These are phyloP conservation scores for Lactarius akahatsu DNA, from an alignment of 768 basidiomycete genomes.

Conservation along the genomic window DNA sequence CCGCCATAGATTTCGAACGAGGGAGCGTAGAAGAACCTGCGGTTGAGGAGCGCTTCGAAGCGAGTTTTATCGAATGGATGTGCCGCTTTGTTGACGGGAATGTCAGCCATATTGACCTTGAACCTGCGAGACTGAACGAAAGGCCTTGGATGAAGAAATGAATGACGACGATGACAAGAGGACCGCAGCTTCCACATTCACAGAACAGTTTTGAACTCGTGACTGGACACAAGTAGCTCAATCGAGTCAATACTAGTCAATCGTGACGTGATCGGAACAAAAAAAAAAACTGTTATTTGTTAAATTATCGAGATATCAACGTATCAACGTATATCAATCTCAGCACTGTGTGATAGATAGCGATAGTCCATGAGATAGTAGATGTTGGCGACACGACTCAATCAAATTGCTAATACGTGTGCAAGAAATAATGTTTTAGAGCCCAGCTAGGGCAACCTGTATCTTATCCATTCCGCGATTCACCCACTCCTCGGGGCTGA, in stretches of 20 bases:
- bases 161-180: constrained; percentile 8
- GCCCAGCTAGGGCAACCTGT: constrained; percentile 35
- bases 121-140: constrained; percentile 9
- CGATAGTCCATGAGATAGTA: background rate
- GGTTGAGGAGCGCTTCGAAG: constrained; percentile 82
- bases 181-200: constrained; percentile 18
- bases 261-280: constrained; percentile 10
- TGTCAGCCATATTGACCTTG: constrained; percentile 33
- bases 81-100: constrained; percentile 70
- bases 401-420: background rate
- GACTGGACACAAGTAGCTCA: background rate
- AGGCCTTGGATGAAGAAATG: background rate
- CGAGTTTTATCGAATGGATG: constrained; percentile 85
- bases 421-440: background rate
- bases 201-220: background rate
- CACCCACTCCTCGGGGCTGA: constrained; percentile 59
- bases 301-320: background rate
- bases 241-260: constrained; percentile 17
- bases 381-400: background rate
- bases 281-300: background rate
- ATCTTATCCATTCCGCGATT: constrained; percentile 47
- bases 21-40: constrained; percentile 96
- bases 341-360: background rate
- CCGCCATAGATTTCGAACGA: constrained; percentile 99
- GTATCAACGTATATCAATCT: too few species aligned